Evolutionary conservation across 148 eudicot genomes (phyloP).

Genomic region (Rhododendron mucronatum): DNA sequence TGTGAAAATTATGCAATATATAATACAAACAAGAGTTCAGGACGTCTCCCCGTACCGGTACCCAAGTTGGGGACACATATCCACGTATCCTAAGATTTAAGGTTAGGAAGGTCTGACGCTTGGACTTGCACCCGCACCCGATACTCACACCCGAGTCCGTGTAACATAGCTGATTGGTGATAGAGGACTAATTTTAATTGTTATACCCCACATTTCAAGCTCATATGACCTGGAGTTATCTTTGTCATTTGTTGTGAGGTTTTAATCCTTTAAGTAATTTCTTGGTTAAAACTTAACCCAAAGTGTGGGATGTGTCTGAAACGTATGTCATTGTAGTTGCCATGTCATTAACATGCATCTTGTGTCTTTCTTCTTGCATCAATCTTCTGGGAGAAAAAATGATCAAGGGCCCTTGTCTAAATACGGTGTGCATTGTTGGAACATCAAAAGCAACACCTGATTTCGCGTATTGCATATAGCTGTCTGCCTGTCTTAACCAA

Average conservation of each 20-base stretch:
- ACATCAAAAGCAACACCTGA: neutral
- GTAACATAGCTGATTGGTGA: neutral
- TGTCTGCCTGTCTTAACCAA: neutral
- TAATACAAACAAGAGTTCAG: no score
- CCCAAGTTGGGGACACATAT: no score
- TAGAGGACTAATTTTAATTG: neutral
- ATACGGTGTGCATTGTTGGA: neutral
- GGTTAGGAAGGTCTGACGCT: no score
- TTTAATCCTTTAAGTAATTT: neutral
- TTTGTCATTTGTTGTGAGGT: neutral
- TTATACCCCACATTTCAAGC: neutral
- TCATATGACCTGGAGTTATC: neutral
- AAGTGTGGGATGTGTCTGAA: neutral
- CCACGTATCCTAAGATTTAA: no score
- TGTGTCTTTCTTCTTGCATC: neutral
- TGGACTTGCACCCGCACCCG: no score
- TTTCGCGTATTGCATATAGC: neutral
- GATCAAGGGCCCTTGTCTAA: neutral
- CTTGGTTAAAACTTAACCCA: neutral
- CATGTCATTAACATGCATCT: neutral
- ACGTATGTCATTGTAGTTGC: neutral
- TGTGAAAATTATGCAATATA: no score
- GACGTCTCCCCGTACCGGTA: no score
- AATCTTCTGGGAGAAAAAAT: neutral
- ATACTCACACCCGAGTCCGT: no score